These are phyloP conservation scores for Linum trigynum DNA, from an alignment of 345 rosid species.

Conservation along the genomic window DNA sequence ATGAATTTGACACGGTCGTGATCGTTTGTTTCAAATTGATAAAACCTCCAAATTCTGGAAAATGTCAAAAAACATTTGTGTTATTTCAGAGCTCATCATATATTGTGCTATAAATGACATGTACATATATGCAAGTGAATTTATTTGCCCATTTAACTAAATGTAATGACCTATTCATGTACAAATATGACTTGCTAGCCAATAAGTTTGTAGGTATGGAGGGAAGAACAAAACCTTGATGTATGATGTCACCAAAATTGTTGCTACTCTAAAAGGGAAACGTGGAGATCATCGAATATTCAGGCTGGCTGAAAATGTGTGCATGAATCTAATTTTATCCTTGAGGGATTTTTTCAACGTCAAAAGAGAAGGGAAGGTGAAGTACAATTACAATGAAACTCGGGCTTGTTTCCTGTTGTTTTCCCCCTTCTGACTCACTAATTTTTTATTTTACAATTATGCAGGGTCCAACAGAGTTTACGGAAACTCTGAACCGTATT, in stretches of 20 bases:
- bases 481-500: constrained; percentile 87
- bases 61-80: not conserved
- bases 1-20: not conserved
- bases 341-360: constrained; percentile 79
- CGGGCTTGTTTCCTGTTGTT: constrained; percentile 8
- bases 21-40: not conserved
- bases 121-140: not conserved
- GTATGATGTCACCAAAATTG: constrained; percentile 92
- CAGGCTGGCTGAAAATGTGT: constrained; percentile 87
- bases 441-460: constrained; percentile 18
- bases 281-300: constrained; percentile 96
- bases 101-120: not conserved
- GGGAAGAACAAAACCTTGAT: constrained; percentile 85
- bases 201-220: constrained; percentile 53
- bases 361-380: constrained; percentile 94
- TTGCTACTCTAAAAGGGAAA: constrained; percentile 81
- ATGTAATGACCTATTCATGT: not conserved
- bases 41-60: not conserved
- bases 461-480: constrained; percentile 97
- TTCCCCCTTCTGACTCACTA: constrained; percentile 14
- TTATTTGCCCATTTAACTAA: not conserved
- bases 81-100: not conserved
- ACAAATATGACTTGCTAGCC: not conserved
- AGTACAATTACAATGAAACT: constrained; percentile 8
- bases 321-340: constrained; percentile 87